Conservation (phyloP, 805 yeast species). For the Pichia gijzeniarum region DNA sequence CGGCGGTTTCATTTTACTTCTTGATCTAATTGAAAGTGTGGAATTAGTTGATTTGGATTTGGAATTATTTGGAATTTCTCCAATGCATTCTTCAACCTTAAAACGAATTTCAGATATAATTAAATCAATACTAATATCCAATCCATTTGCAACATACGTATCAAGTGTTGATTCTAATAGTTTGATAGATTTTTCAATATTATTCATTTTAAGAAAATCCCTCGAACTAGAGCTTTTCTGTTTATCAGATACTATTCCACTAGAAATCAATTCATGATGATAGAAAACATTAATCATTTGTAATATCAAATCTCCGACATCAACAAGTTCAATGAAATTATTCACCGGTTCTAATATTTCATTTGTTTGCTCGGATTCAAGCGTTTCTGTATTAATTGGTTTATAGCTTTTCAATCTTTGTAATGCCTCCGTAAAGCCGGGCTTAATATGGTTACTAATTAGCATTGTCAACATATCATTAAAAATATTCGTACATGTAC, state of each 20-base stretch:
- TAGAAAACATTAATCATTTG: conserved; percentile 91
- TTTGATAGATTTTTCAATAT: conserved; percentile 53
- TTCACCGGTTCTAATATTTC: conserved; percentile 72
- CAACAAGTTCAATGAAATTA: conserved; percentile 83
- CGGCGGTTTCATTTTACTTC: conserved; percentile 6
- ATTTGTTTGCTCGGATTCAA: conserved; percentile 5
- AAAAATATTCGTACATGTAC: conserved; percentile 52
- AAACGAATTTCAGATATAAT: conserved; percentile 62
- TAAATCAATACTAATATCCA: conserved; percentile 87
- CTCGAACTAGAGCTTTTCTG: conserved; percentile 44
- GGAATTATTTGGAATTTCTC: conserved; percentile 24
- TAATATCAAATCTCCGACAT: conserved; percentile 84
- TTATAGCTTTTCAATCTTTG: conserved; percentile 62
- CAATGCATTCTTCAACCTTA: conserved; percentile 13
- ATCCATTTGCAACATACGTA: conserved; percentile 85
- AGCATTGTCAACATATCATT: conserved; percentile 56
- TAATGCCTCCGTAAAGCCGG: conserved; percentile 81
- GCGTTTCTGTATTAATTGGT: conserved; percentile 36
- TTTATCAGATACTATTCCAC: conserved; percentile 39
- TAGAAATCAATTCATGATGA: conserved; percentile 66
- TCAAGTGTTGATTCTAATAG: conserved; percentile 77
- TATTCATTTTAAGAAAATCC: conserved; percentile 74
- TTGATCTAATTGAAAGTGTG: not conserved
- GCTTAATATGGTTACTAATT: conserved; percentile 68
- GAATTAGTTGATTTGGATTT: not conserved